These are phyloP conservation scores for Xylariales sp. DNA, from an alignment of 2,329 filamentous ascomycete species.

Conservation along the genomic window DNA sequence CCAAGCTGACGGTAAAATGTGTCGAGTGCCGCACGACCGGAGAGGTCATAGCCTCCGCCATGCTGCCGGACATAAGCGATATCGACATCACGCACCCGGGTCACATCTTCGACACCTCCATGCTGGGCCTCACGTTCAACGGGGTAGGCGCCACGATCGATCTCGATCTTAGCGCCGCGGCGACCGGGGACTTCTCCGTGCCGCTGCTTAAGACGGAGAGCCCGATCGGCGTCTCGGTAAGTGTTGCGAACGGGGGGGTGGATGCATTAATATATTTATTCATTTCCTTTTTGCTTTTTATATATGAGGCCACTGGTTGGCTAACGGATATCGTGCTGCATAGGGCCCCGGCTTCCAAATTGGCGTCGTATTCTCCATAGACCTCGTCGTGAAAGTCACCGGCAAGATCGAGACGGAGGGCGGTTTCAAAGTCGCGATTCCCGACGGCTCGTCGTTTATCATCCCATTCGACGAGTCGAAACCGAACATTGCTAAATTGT, in stretches of 20 bases:
- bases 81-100: conserved; percentile 40
- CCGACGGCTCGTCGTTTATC: conserved; percentile 43
- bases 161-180: conserved; percentile 37
- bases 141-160: conserved; percentile 45
- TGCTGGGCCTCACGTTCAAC: conserved; percentile 43
- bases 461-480: conserved; percentile 41
- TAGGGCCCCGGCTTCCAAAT: conserved; percentile 45
- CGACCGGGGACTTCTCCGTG: conserved; percentile 38
- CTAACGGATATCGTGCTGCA: neutral
- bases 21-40: conserved; percentile 44
- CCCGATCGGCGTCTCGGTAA: conserved; percentile 45
- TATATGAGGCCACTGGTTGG: neutral
- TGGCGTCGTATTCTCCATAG: conserved; percentile 44
- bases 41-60: conserved; percentile 40
- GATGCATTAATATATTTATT: too few species aligned
- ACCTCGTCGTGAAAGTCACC: conserved; percentile 42
- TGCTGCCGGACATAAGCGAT: conserved; percentile 45
- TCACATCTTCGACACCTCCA: conserved; percentile 44
- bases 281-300: too few species aligned
- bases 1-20: conserved; percentile 41
- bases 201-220: conserved; percentile 42
- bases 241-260: conserved; percentile 9
- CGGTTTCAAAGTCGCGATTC: conserved; percentile 45
- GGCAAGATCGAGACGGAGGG: conserved; percentile 41
- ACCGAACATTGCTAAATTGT: conserved; percentile 45